phyloP scores from a whole-genome alignment of 2,329 filamentous ascomycete genomes.

The Davidsoniella virescens region DNA sequence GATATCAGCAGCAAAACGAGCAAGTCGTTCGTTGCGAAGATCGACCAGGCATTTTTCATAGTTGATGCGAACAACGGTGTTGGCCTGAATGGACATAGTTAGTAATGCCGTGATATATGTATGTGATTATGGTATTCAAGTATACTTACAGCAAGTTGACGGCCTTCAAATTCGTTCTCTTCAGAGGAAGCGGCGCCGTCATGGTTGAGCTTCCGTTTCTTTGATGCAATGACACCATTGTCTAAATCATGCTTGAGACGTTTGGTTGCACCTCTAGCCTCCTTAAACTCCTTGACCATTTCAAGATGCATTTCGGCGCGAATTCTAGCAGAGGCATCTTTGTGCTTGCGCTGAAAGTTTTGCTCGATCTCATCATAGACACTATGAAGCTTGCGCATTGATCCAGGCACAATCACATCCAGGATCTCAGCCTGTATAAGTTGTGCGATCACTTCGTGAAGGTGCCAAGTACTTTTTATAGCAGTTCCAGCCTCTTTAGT shows the following conservation, averaged over 20 bases:
- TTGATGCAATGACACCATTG: slow-evolving; percentile 25
- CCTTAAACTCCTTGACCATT: slow-evolving; percentile 35
- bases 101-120: slow-evolving; percentile 14
- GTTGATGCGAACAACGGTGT: slow-evolving; percentile 64
- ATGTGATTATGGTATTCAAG: neutral
- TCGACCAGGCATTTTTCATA: slow-evolving; percentile 71
- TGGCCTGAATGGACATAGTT: slow-evolving; percentile 33
- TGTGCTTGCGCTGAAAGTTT: slow-evolving; percentile 36
- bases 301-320: slow-evolving; percentile 44
- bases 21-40: slow-evolving; percentile 62
- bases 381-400: slow-evolving; percentile 46
- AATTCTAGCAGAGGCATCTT: slow-evolving; percentile 38
- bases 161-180: slow-evolving; percentile 25
- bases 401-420: slow-evolving; percentile 41
- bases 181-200: slow-evolving; percentile 23
- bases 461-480: slow-evolving; percentile 30
- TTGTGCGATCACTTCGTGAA: slow-evolving; percentile 34
- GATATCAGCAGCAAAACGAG: slow-evolving; percentile 52
- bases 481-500: slow-evolving; percentile 14
- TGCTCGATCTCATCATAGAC: slow-evolving; percentile 45
- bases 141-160: slow-evolving; percentile 36
- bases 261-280: slow-evolving; percentile 36
- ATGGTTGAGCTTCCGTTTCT: slow-evolving; percentile 39
- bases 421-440: slow-evolving; percentile 51
- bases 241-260: slow-evolving; percentile 36